Percentiles rank a stretch among this genome's conserved stretches.
Evolutionary conservation across 1,284 basidiomycete genomes (phyloP).

Genomic region (Ustilago curta): DNA sequence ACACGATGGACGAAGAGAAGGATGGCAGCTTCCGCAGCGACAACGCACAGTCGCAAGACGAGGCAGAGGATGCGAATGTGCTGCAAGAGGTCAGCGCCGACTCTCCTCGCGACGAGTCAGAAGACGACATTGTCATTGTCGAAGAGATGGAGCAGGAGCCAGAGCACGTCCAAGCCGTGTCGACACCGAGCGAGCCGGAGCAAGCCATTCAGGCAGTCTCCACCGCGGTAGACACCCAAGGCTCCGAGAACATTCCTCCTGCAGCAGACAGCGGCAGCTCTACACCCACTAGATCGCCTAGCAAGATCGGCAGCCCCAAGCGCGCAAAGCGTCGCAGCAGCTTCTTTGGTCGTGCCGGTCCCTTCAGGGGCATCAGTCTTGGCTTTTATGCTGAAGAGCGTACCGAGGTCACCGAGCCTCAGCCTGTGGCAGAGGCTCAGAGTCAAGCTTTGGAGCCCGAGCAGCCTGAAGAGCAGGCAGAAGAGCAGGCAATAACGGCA

Average conservation of each 20-base stretch:
- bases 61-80: background rate
- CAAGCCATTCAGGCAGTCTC: background rate
- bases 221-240: background rate
- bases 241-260: slow-evolving; percentile 24
- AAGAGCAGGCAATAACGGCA: slow-evolving; percentile 2
- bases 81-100: slow-evolving; percentile 12
- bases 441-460: slow-evolving; percentile 1
- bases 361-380: slow-evolving; percentile 45
- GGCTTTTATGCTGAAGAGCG: slow-evolving; percentile 57
- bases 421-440: background rate
- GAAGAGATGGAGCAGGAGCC: slow-evolving; percentile 40
- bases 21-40: slow-evolving; percentile 37
- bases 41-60: slow-evolving; percentile 9
- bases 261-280: slow-evolving; percentile 8
- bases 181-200: background rate
- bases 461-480: background rate
- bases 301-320: slow-evolving; percentile 43
- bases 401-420: slow-evolving; percentile 6
- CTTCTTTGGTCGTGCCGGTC: slow-evolving; percentile 53
- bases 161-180: slow-evolving; percentile 1
- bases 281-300: slow-evolving; percentile 15
- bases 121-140: slow-evolving; percentile 38
- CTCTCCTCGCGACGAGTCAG: slow-evolving; percentile 17
- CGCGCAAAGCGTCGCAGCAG: slow-evolving; percentile 52
- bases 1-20: slow-evolving; percentile 47